Evolutionary conservation across 1,139 yeast species (phyloP).

Genomic region (Blastobotrys malaysiensis): DNA sequence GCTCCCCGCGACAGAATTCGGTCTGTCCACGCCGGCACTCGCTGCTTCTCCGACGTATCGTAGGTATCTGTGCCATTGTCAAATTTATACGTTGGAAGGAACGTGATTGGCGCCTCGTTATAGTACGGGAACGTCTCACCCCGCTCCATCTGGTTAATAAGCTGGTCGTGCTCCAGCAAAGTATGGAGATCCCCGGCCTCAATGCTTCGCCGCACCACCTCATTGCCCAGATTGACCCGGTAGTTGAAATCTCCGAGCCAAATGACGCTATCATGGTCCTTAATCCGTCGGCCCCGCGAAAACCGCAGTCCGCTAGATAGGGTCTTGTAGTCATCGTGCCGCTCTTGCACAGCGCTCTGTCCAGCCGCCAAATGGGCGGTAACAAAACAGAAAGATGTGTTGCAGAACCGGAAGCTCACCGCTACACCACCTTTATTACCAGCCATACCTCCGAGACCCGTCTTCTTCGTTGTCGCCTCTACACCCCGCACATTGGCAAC

Average conservation of each 20-base stretch:
- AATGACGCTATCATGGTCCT: slow-evolving; percentile 78
- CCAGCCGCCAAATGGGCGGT: slow-evolving; percentile 97
- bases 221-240: slow-evolving; percentile 71
- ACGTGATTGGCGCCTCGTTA: slow-evolving; percentile 70
- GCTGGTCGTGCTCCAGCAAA: slow-evolving; percentile 71
- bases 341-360: slow-evolving; percentile 69
- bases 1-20: slow-evolving; percentile 54
- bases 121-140: slow-evolving; percentile 85
- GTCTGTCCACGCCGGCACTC: slow-evolving; percentile 98
- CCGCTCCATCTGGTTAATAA: slow-evolving; percentile 72
- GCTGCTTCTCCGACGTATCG: slow-evolving; percentile 85
- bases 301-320: slow-evolving; percentile 73
- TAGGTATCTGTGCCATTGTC: slow-evolving; percentile 80
- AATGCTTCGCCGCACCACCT: slow-evolving; percentile 60
- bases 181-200: slow-evolving; percentile 41
- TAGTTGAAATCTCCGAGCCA: slow-evolving; percentile 98
- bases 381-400: slow-evolving; percentile 74
- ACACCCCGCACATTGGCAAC: slow-evolving; percentile 63
- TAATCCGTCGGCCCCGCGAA: slow-evolving; percentile 59
- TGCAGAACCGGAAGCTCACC: slow-evolving; percentile 69
- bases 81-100: slow-evolving; percentile 89
- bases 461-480: slow-evolving; percentile 75
- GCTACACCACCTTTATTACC: slow-evolving; percentile 94
- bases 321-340: slow-evolving; percentile 83
- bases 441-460: slow-evolving; percentile 88